Evolutionary conservation across 768 basidiomycete genomes (phyloP).

Genomic region (Termitomyces eurrhizus): DNA sequence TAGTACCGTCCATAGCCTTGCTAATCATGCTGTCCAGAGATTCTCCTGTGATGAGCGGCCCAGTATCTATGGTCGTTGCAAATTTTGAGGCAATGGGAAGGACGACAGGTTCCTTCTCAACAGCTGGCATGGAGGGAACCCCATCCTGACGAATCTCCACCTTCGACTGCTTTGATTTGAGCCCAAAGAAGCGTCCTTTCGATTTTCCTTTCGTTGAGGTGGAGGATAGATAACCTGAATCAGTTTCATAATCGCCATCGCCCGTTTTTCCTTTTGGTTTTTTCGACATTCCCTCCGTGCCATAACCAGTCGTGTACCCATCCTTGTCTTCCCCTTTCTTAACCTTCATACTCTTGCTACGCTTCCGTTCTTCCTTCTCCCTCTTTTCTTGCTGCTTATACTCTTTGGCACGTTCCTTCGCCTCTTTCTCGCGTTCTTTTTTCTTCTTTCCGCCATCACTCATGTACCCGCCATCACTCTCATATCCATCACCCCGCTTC

Average conservation of each 20-base stretch:
- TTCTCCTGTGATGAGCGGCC: slow-evolving; percentile 6
- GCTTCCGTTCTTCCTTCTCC: slow-evolving; percentile 28
- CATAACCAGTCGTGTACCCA: slow-evolving; percentile 19
- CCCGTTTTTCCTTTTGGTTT: slow-evolving; percentile 25
- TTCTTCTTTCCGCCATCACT: slow-evolving; percentile 38
- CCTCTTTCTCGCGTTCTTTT: slow-evolving; percentile 26
- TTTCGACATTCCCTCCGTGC: slow-evolving; percentile 24
- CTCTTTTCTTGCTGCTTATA: slow-evolving; percentile 24
- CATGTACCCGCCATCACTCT: slow-evolving; percentile 49
- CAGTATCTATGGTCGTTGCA: slow-evolving; percentile 31
- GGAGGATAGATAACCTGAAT: slow-evolving; percentile 29
- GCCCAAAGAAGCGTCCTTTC: slow-evolving; percentile 41
- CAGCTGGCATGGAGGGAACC: slow-evolving; percentile 19
- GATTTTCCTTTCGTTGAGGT: slow-evolving; percentile 28
- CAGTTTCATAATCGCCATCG: slow-evolving; percentile 35
- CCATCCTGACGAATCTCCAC: slow-evolving; percentile 28
- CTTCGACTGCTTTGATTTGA: slow-evolving; percentile 36
- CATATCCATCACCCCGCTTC: slow-evolving; percentile 43
- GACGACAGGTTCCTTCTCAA: slow-evolving; percentile 26
- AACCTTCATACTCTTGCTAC: slow-evolving; percentile 27
- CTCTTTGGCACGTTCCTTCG: slow-evolving; percentile 20
- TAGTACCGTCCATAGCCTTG: slow-evolving; percentile 6
- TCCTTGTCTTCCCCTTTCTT: slow-evolving; percentile 20
- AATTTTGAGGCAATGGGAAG: slow-evolving; percentile 48
- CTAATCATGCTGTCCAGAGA: slow-evolving; percentile 8